These are phyloP conservation scores for Cordyceps tenuipes DNA, from an alignment of 2,329 filamentous ascomycete species.

Conservation along the genomic window DNA sequence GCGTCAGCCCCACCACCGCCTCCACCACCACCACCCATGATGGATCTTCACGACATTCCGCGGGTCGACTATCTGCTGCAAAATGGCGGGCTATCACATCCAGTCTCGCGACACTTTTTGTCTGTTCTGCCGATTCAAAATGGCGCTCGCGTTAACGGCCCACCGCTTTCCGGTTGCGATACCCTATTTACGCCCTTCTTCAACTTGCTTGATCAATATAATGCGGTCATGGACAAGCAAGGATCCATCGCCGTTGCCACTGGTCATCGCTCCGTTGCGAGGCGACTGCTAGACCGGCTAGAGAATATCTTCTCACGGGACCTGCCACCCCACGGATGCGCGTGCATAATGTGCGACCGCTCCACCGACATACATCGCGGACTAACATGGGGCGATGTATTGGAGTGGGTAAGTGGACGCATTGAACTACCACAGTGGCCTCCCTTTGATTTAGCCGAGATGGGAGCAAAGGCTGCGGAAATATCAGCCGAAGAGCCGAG, in stretches of 20 bases:
- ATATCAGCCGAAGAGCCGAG: constrained; percentile 50
- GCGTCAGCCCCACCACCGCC: constrained; percentile 32
- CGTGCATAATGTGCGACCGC: constrained; percentile 72
- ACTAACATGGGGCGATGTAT: constrained; percentile 88
- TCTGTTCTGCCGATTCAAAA: constrained; percentile 51
- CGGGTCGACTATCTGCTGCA: constrained; percentile 88
- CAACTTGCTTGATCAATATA: constrained; percentile 77
- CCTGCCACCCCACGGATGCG: constrained; percentile 76
- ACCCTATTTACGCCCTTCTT: constrained; percentile 77
- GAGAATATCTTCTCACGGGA: constrained; percentile 93
- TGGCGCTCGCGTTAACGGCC: constrained; percentile 51
- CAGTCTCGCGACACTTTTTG: constrained; percentile 66
- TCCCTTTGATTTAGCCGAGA: constrained; percentile 65
- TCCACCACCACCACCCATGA: constrained; percentile 57
- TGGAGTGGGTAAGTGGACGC: constrained; percentile 86
- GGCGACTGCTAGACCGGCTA: constrained; percentile 77
- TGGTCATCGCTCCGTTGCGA: constrained; percentile 88
- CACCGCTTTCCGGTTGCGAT: constrained; percentile 58
- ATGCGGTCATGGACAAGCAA: constrained; percentile 68
- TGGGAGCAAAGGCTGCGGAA: constrained; percentile 53
- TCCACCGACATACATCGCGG: constrained; percentile 57
- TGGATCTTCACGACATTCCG: constrained; percentile 62
- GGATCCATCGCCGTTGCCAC: constrained; percentile 93
- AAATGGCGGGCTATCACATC: constrained; percentile 69
- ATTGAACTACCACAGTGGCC: constrained; percentile 83